phyloP scores from a whole-genome alignment of 371 early-diverging fungal species.

The Rhizopus stolonifer region DNA sequence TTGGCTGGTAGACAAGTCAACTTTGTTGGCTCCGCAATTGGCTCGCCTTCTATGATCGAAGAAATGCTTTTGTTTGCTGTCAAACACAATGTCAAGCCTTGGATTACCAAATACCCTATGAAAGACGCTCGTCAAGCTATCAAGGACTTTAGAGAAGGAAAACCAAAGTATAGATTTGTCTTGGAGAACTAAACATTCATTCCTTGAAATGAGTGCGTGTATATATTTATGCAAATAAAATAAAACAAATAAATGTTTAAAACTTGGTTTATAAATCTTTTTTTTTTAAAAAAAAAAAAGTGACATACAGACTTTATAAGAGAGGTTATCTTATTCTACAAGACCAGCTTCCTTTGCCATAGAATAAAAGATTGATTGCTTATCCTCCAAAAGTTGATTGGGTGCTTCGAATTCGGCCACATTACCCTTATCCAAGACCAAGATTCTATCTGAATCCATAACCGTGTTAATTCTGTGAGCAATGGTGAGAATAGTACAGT shows the following conservation, averaged over 20 bases:
- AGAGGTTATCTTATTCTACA: conserved; percentile 44
- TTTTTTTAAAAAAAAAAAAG: no score
- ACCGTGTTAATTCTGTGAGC: conserved; percentile 92
- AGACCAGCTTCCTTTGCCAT: conserved; percentile 76
- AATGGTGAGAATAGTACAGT: conserved; percentile 91
- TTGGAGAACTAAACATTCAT: conserved; percentile 33
- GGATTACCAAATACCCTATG: conserved; percentile 66
- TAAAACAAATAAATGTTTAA: no score
- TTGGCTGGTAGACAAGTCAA: conserved; percentile 36
- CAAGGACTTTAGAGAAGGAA: conserved; percentile 58
- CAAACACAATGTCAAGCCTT: conserved; percentile 60
- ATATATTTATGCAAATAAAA: no score
- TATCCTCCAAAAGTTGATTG: conserved; percentile 55
- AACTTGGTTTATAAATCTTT: no score
- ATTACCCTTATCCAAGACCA: conserved; percentile 78
- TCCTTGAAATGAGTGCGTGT: no score
- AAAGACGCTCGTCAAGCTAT: conserved; percentile 61
- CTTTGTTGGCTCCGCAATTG: conserved; percentile 70
- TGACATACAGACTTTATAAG: no score
- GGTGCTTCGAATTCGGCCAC: conserved; percentile 85
- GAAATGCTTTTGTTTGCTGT: conserved; percentile 75
- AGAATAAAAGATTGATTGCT: conserved; percentile 66
- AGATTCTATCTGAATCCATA: conserved; percentile 81
- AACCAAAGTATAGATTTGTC: conserved; percentile 69
- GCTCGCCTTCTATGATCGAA: conserved; percentile 50